Base-by-base conservation (phyloP, 164 flowering plant genomes). In the Chimonanthus salicifolius region DNA sequence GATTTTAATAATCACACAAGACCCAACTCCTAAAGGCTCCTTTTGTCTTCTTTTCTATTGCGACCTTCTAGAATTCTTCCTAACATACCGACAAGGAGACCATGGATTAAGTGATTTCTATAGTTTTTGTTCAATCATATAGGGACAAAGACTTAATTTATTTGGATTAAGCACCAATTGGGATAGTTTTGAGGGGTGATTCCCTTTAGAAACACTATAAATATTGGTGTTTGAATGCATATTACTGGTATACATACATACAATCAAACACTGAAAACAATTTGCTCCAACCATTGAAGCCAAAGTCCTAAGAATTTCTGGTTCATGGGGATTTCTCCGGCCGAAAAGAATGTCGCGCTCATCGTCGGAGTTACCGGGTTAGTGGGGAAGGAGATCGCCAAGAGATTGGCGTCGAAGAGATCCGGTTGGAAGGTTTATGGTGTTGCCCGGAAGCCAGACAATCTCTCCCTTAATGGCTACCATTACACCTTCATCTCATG, bases 281-380 rank as follows among this genome's bases (percentile, higher is more conserved):
- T 7, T 54, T 54, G 11, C 15, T 54, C 4, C 2, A 8, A 54
- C 8, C 8, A 7, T 15, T 2, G 60, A 15, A 62, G 7, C 49
- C 2, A 13, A 64, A 45, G 15, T 58, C n/a, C 60, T 54, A 18
- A 15, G 0, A 44, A 44, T 44, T 44, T 15, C 4, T 33, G 45
- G 68, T 47, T 16, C 7, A 66, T 11, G 70, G 69, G 16, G 21
- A 18, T 16, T 47, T 50, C 71, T 20, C 71, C 58, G 20, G 51
- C 62, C 45, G 21, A 47, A 18, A 2, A 10, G 13, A 73, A 78
- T 58, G 94, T 91, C 3, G 97, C 94, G 0, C 74, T 85, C 72
- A 88, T 94, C 76, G 86, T 88, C 65, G 98, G 98, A 5, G 96
- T 82, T 3, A 92, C 97, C 0, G 98, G 98, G 64, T 83, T 94